Percentiles rank a stretch among this genome's conserved stretches.
phyloP scores from a whole-genome alignment of 257 asterid species.

The Dorcoceras hygrometricum region DNA sequence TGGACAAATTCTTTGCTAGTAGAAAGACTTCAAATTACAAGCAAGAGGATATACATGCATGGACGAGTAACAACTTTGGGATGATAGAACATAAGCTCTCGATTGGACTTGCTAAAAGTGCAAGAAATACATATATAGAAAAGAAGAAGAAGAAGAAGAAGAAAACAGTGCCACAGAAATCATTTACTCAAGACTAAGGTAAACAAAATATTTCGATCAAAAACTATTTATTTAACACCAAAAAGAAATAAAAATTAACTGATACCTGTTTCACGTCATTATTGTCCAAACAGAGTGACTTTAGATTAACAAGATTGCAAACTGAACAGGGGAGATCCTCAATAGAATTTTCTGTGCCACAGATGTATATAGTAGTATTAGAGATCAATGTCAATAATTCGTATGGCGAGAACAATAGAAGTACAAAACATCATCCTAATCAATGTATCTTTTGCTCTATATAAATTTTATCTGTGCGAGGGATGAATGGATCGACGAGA shows the following conservation, averaged over 20 bases:
- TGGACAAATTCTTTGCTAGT: slow-evolving; percentile 13
- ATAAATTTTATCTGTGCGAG: neutral
- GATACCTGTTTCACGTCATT: slow-evolving; percentile 79
- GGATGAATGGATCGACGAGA: neutral
- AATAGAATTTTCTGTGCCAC: slow-evolving; percentile 66
- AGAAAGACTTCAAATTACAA: slow-evolving; percentile 17
- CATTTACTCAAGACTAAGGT: neutral
- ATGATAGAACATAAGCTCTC: neutral
- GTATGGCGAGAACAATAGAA: neutral
- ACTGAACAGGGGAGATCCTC: slow-evolving; percentile 85
- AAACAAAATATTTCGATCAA: too few species aligned
- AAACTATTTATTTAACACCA: too few species aligned
- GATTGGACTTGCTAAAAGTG: neutral
- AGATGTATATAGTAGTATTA: slow-evolving; percentile 12
- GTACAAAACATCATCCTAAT: neutral
- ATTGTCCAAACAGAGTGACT: slow-evolving; percentile 79
- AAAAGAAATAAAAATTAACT: neutral
- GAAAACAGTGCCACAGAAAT: neutral
- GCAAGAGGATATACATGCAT: slow-evolving; percentile 4
- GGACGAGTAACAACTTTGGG: neutral
- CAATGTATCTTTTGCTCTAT: neutral
- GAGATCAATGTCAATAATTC: slow-evolving; percentile 6
- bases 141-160: too few species aligned
- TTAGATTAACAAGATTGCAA: slow-evolving; percentile 81
- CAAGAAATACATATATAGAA: neutral